A percentile compares a stretch with the other conserved stretches of the same genome.
Conservation (phyloP, 345 rosid genomes). For the Triadica sebifera region DNA sequence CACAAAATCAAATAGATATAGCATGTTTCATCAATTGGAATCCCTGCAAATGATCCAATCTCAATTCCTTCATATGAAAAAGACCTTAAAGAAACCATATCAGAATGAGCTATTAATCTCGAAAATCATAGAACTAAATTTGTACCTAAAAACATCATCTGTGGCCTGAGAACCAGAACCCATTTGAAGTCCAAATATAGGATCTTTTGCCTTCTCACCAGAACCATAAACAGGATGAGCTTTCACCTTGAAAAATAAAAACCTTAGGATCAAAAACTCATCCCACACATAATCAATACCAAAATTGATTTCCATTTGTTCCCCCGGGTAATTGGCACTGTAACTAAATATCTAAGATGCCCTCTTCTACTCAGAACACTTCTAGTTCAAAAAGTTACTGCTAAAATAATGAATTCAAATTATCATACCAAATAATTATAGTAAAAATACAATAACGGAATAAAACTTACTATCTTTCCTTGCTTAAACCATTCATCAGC, state of each 20-base stretch:
- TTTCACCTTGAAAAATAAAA: conserved; percentile 48
- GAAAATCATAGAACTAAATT: neutral
- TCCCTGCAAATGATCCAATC: conserved; percentile 51
- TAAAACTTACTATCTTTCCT: conserved; percentile 61
- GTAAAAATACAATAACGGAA: neutral
- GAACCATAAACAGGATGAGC: conserved; percentile 69
- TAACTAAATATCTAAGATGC: neutral
- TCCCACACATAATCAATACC: neutral
- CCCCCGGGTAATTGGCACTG: neutral
- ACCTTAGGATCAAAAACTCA: neutral
- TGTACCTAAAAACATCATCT: conserved; percentile 69
- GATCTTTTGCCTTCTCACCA: conserved; percentile 81
- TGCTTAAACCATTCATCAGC: conserved; percentile 87
- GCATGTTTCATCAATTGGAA: conserved; percentile 55
- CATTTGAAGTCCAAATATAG: conserved; percentile 82
- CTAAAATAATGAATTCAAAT: neutral
- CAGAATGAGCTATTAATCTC: neutral
- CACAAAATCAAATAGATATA: conserved; percentile 51
- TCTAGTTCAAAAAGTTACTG: neutral
- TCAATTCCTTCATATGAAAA: conserved; percentile 38
- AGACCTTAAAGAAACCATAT: conserved; percentile 17
- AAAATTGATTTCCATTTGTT: neutral
- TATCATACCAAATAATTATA: neutral
- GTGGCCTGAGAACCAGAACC: conserved; percentile 78
- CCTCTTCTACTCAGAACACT: neutral